These are phyloP conservation scores for Sclerotinia nivalis DNA, from an alignment of 2,329 filamentous ascomycete genomes.

Conservation along the genomic window DNA sequence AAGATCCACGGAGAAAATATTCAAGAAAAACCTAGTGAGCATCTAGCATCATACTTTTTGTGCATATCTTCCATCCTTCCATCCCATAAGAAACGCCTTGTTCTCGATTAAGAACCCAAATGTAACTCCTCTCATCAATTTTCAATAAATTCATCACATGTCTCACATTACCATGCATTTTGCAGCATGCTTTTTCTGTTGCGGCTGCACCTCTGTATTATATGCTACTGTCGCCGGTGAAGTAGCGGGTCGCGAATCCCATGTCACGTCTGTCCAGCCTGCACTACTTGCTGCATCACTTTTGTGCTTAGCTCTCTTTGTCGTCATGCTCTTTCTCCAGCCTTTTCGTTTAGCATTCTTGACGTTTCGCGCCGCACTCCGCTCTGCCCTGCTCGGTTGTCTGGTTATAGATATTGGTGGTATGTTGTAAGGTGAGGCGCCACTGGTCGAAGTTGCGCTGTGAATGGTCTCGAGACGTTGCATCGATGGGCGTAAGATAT, in stretches of 20 bases:
- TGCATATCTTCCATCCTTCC: neutral
- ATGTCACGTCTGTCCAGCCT: slow-evolving; percentile 54
- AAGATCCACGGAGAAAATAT: neutral
- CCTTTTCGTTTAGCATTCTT: slow-evolving; percentile 59
- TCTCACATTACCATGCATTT: slow-evolving; percentile 13
- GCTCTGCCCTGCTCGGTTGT: slow-evolving; percentile 56
- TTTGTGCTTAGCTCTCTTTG: slow-evolving; percentile 45
- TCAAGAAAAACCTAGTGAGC: neutral
- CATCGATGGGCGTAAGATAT: slow-evolving; percentile 47
- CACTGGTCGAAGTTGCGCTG: slow-evolving; percentile 41
- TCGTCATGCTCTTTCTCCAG: slow-evolving; percentile 47
- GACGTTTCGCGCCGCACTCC: slow-evolving; percentile 63
- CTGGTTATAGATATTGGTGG: slow-evolving; percentile 29
- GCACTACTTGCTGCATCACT: slow-evolving; percentile 48
- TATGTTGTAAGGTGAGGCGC: slow-evolving; percentile 5
- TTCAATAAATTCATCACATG: neutral
- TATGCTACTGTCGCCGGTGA: slow-evolving; percentile 25
- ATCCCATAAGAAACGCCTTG: neutral
- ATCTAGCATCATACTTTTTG: neutral
- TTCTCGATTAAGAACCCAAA: neutral
- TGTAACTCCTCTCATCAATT: neutral
- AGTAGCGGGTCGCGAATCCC: slow-evolving; percentile 25
- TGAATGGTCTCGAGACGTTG: slow-evolving; percentile 59
- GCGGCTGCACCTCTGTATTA: neutral
- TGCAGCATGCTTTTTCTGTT: neutral